Evolutionary conservation across 2,329 filamentous ascomycete species (phyloP).

Genomic region (Fusarium scirpi): DNA sequence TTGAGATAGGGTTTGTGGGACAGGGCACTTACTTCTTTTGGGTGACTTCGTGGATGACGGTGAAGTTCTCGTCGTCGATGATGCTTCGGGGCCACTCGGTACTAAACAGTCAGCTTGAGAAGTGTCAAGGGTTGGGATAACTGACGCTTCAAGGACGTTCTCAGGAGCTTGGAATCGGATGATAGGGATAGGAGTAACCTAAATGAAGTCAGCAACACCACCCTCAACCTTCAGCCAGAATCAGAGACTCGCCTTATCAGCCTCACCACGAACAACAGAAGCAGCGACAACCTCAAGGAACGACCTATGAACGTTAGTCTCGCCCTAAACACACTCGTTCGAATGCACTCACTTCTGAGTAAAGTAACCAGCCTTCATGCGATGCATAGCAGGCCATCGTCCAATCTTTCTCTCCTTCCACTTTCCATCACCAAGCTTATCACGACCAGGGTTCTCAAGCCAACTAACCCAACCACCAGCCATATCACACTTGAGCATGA

Average conservation of each 20-base stretch:
- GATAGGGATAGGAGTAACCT: neutral
- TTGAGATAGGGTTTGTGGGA: too few relatives aligned
- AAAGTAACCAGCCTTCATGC: neutral
- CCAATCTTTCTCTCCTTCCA: conserved; percentile 7
- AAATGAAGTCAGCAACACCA: neutral
- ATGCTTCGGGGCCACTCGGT: conserved; percentile 4
- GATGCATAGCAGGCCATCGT: conserved; percentile 3
- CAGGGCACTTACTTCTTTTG: neutral
- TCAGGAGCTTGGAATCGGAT: neutral
- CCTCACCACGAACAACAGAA: conserved; percentile 1
- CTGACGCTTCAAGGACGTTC: neutral
- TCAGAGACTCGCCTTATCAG: neutral
- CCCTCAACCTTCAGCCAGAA: fast-evolving
- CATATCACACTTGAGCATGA: conserved; percentile 4
- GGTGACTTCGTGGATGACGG: conserved; percentile 1
- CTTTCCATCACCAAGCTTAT: neutral
- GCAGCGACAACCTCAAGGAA: neutral
- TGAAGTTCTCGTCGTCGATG: conserved; percentile 2
- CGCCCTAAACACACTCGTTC: too few relatives aligned
- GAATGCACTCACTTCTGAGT: too few relatives aligned
- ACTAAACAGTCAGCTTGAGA: neutral
- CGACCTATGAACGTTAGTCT: neutral
- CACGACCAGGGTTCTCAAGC: neutral
- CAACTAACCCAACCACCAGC: neutral
- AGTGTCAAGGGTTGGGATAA: too few relatives aligned